Evolutionary conservation across 495 filamentous ascomycete genomes (phyloP).

Genomic region (Penicillium dipodomyicola): DNA sequence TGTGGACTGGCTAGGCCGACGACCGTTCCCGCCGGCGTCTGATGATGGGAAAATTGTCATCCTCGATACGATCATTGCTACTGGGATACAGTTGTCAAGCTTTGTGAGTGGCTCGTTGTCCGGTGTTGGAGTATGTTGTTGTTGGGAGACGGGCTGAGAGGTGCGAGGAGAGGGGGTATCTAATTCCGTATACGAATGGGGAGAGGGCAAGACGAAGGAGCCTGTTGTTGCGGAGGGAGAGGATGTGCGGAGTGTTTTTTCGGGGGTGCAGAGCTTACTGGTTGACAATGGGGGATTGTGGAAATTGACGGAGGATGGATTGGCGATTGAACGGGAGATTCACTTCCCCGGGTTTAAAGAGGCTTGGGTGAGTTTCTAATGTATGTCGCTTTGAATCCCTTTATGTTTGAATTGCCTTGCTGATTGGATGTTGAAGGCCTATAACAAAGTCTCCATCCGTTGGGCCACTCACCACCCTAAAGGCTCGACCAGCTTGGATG

Average conservation of each 20-base stretch:
- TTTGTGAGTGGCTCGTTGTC: not conserved
- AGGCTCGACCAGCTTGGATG: conserved; percentile 2
- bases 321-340: conserved; percentile 4
- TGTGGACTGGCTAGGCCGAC: conserved; percentile 5
- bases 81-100: conserved; percentile 3
- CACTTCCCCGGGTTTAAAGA: conserved; percentile 1
- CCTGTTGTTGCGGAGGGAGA: conserved; percentile 1
- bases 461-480: conserved; percentile 4
- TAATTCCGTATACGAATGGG: conserved; percentile 4
- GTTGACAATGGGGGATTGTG: conserved; percentile 6
- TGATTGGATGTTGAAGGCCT: not conserved
- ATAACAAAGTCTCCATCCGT: conserved; percentile 5
- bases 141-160: not conserved
- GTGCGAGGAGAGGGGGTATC: not conserved
- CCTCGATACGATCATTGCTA: conserved; percentile 6
- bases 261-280: conserved; percentile 1
- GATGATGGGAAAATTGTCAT: not conserved
- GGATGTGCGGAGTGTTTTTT: conserved; percentile 1
- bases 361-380: conserved; percentile 5
- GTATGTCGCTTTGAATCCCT: conserved; percentile 5
- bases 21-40: not conserved
- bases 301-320: conserved; percentile 1
- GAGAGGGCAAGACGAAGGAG: not conserved
- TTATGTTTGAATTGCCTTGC: not conserved
- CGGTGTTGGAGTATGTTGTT: conserved; percentile 6